These are phyloP conservation scores for Malus hybrid DNA, from an alignment of 331 rosid species.

Conservation along the genomic window DNA sequence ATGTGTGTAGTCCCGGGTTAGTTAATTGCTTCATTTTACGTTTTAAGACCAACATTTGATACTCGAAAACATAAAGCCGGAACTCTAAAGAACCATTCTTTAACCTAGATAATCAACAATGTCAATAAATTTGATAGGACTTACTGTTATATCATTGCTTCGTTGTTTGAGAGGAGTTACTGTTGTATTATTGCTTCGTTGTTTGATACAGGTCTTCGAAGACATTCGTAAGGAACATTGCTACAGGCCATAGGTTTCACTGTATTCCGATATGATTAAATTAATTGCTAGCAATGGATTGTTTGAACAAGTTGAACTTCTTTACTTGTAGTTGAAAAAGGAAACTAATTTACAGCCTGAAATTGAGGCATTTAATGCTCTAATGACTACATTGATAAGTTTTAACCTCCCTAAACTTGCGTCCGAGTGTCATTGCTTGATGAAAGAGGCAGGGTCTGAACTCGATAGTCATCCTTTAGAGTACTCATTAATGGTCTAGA, in stretches of 20 bases:
- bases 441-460: conserved; percentile 39
- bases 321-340: conserved; percentile 24
- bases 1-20: too few relatives aligned
- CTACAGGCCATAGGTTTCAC: conserved; percentile 38
- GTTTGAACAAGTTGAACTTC: conserved; percentile 21
- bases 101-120: too few relatives aligned
- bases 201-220: conserved; percentile 28
- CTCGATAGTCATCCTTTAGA: conserved; percentile 34
- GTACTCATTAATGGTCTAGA: conserved; percentile 32
- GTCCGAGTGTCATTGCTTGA: conserved; percentile 32
- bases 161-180: too few relatives aligned
- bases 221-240: conserved; percentile 36
- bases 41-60: too few relatives aligned
- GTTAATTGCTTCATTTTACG: too few relatives aligned
- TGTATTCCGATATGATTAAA: conserved; percentile 32
- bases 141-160: too few relatives aligned
- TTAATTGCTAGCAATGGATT: conserved; percentile 34
- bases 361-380: conserved; percentile 35
- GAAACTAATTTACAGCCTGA: conserved; percentile 26
- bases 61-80: fast-evolving
- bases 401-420: conserved; percentile 17
- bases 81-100: too few relatives aligned
- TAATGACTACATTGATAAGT: conserved; percentile 18
- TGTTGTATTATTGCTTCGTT: background rate
- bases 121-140: too few relatives aligned